Evolutionary conservation across 1,284 basidiomycete species (phyloP).

Genomic region (Fomitopsis betulina): DNA sequence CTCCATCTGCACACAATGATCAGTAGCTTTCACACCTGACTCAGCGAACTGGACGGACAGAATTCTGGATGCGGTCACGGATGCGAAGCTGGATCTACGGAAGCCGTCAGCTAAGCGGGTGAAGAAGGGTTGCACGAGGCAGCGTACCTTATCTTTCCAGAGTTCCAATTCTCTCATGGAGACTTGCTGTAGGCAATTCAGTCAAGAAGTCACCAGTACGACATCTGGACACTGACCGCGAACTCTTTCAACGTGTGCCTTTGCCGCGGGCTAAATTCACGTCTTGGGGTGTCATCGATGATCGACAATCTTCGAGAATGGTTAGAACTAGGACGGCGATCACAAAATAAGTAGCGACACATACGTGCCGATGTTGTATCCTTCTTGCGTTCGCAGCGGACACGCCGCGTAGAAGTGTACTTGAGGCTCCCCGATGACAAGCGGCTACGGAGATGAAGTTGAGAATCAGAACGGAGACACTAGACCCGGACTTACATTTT

Average conservation of each 20-base stretch:
- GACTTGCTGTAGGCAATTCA: conserved; percentile 50
- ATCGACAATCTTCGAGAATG: conserved; percentile 60
- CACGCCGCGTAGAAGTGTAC: conserved; percentile 92
- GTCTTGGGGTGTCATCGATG: conserved; percentile 80
- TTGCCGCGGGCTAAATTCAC: conserved; percentile 86
- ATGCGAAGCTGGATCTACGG: conserved; percentile 82
- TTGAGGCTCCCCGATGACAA: conserved; percentile 62
- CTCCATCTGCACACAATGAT: conserved; percentile 63
- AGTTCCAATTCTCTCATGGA: conserved; percentile 96
- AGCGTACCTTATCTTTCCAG: conserved; percentile 83
- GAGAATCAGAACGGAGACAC: background rate
- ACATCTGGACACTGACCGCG: conserved; percentile 41
- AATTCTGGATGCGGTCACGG: conserved; percentile 87
- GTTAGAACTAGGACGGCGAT: conserved; percentile 4
- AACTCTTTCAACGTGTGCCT: conserved; percentile 94
- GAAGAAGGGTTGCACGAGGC: background rate
- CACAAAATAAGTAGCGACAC: conserved; percentile 18
- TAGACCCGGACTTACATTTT: conserved; percentile 47
- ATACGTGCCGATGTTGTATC: conserved; percentile 83
- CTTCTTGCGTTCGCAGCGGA: conserved; percentile 84
- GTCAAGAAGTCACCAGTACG: background rate
- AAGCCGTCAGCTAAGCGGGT: background rate
- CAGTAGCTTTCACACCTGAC: background rate
- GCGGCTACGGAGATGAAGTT: conserved; percentile 49
- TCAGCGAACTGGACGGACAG: conserved; percentile 40